Evolutionary conservation across 2,329 filamentous ascomycete genomes (phyloP), one percentile per base, ranked within the genome.

Genomic region (Dactylellina cionopaga): DNA sequence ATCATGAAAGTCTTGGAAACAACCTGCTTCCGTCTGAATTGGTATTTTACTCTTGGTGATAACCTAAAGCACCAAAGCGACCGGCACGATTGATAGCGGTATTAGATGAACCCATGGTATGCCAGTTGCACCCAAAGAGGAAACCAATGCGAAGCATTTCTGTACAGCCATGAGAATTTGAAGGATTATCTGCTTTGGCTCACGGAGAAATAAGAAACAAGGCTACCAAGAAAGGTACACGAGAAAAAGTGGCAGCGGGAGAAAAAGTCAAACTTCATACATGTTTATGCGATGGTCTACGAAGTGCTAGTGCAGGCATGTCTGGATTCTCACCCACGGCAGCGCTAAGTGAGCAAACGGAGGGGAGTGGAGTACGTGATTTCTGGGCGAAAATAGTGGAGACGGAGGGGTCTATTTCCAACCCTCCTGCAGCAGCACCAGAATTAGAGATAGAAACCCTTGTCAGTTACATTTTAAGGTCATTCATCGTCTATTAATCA

Each of bases 391-490:
- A n/a, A n/a, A n/a, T n/a, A n/a, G n/a, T n/a, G n/a, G n/a, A n/a
- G n/a, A n/a, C n/a, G n/a, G n/a, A n/a, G n/a, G 66, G 59, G 66
- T 54, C 39, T 19, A 52, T 39, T 39, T 24, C 17, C 44, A 62
- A 46, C 47, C 66, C 64, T 58, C 66, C 64, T 71, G 58, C 66
- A 64, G 66, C 27, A 9, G 58, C 24, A 31, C 59, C 43, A 59
- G 52, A 65, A 72, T 64, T 65, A 58, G 59, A 64, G 58, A 71
- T 64, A 52, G 44, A 49, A 22, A 71, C 65, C 65, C 65, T 9
- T 71, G 66, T 37, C 43, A 49, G 66, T 58, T 64, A 71, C 58
- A 68, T 58, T 68, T 68, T 68, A 68, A 59, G 63, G 54, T 58
- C 63, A 58, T 44, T 58, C 43, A 60, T 68, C 63, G 63, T 41